Evolutionary conservation across 192 early-diverging fungal genomes (phyloP), one percentile per base, ranked within the genome.

Genomic region (Globomyces pollinis-pini): DNA sequence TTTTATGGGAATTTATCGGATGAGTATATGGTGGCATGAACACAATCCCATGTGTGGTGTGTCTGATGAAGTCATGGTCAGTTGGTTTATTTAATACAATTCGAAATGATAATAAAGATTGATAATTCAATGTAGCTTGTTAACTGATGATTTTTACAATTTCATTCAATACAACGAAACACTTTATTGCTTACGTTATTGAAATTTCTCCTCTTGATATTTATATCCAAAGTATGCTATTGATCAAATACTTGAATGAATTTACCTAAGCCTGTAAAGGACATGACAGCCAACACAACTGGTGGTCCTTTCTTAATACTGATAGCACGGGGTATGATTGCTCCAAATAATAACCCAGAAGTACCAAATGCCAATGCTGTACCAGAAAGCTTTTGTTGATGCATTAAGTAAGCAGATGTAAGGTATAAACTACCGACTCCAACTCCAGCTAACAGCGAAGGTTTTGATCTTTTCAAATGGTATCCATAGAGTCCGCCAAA

Each of bases 1-100:
- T 61, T 91, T 85, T 43, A 42, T 78, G 47, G 90, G 86, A 39
- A 79, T 89, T 18, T 34, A 49, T 24, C 28, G 20, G 15, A 45
- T 47, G 56, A 60, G 50, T 35, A 13, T 21, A 12, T 65, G 44
- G 47, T 62, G 63, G 57, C 63, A 65, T 34, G 13, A 23, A 2
- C 39, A 41, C 16, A 54, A 63, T 32, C 44, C 59, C 13, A 15
- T 11, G 28, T 61, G 59, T 16, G 15, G 16, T 13, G 21, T 29
- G 3, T 42, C 59, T 35, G 47, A 36, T 13, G 24, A 16, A 12
- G 55, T 39, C n/a, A 57, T 57, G 55, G 39, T 57, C 20, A 29
- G 28, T 39, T 57, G 55, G 55, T 57, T 57, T 29, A 51, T 33
- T 18, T 18, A 30, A 51, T 51, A 33, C 6, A 36, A 6, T 36